Evolutionary conservation across 805 yeast genomes (phyloP).

Genomic region (Tanozyma kutaoensis): DNA sequence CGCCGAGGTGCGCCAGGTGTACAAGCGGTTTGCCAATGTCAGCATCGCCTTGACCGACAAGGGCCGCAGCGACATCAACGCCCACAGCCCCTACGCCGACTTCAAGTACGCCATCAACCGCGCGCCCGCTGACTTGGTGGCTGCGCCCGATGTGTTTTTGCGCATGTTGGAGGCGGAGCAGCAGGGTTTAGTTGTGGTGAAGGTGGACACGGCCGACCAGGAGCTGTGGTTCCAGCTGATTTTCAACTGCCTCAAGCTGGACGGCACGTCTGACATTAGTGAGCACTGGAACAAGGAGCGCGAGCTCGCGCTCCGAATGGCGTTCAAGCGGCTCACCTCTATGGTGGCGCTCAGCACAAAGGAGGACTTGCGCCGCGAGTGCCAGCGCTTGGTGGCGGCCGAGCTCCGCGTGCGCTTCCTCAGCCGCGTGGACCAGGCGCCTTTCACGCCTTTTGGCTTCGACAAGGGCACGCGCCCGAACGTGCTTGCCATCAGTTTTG

Average conservation of each 20-base stretch:
- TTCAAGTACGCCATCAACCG: conserved; percentile 84
- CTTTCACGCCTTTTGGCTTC: conserved; percentile 69
- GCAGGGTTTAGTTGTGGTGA: conserved; percentile 55
- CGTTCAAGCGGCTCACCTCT: conserved; percentile 55
- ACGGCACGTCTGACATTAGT: conserved; percentile 64
- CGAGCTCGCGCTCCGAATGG: conserved; percentile 47
- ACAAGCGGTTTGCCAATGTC: conserved; percentile 49
- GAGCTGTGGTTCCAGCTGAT: conserved; percentile 27
- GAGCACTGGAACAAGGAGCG: conserved; percentile 75
- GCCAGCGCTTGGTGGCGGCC: conserved; percentile 56
- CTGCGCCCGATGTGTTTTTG: conserved; percentile 68
- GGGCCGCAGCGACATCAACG: conserved; percentile 54
- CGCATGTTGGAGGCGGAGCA: conserved; percentile 89
- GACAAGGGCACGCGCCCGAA: conserved; percentile 76
- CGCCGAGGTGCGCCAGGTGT: conserved; percentile 51
- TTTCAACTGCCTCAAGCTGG: conserved; percentile 49
- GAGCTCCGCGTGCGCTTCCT: conserved; percentile 61
- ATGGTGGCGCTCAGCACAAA: conserved; percentile 64
- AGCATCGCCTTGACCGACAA: conserved; percentile 75
- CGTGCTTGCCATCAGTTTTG: conserved; percentile 71
- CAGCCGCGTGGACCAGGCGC: conserved; percentile 81
- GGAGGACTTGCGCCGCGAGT: conserved; percentile 65
- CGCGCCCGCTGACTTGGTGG: conserved; percentile 58
- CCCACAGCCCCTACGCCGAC: conserved; percentile 71
- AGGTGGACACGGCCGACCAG: conserved; percentile 38